A percentile compares a stretch with the other conserved stretches of the same genome.
Evolutionary conservation across 352 stramenopile species (phyloP).

Genomic region (Pythium folliculosum): DNA sequence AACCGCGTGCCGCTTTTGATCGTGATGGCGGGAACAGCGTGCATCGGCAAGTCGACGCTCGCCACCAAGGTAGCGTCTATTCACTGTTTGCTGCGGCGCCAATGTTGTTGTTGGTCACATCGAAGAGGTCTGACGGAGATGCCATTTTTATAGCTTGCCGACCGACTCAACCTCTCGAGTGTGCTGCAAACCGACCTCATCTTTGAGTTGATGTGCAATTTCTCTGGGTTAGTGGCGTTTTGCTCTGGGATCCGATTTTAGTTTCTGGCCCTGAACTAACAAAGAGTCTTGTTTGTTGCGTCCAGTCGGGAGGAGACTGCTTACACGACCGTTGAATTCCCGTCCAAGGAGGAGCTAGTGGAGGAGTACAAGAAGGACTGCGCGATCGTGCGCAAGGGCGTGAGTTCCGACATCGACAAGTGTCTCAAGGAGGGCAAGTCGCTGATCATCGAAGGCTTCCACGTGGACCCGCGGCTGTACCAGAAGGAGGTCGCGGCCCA

Average conservation of each 20-base stretch:
- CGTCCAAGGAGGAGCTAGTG: slow-evolving; percentile 62
- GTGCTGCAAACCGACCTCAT: slow-evolving; percentile 88
- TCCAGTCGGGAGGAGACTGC: slow-evolving; percentile 55
- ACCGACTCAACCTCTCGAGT: slow-evolving; percentile 86
- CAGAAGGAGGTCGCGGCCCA: slow-evolving; percentile 62
- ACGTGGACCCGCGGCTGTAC: slow-evolving; percentile 86
- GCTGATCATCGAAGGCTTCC: slow-evolving; percentile 86
- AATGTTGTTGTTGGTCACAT: background rate
- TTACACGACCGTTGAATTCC: slow-evolving; percentile 65
- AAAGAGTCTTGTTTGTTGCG: background rate
- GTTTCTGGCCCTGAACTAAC: no score
- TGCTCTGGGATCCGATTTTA: no score
- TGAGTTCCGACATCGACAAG: slow-evolving; percentile 88
- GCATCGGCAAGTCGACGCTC: slow-evolving; percentile 85
- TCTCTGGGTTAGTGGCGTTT: slow-evolving; percentile 61
- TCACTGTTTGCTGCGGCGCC: slow-evolving; percentile 10
- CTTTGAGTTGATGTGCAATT: slow-evolving; percentile 91
- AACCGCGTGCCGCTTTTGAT: slow-evolving; percentile 85
- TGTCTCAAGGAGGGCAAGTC: slow-evolving; percentile 90
- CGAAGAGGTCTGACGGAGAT: background rate
- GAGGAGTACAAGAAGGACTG: slow-evolving; percentile 79
- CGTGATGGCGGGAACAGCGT: slow-evolving; percentile 80
- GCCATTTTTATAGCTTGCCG: slow-evolving; percentile 51
- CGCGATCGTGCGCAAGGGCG: slow-evolving; percentile 74
- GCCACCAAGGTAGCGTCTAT: slow-evolving; percentile 68